phyloP scores from a whole-genome alignment of 208 protist species.

The Leishmania martiniquensis region DNA sequence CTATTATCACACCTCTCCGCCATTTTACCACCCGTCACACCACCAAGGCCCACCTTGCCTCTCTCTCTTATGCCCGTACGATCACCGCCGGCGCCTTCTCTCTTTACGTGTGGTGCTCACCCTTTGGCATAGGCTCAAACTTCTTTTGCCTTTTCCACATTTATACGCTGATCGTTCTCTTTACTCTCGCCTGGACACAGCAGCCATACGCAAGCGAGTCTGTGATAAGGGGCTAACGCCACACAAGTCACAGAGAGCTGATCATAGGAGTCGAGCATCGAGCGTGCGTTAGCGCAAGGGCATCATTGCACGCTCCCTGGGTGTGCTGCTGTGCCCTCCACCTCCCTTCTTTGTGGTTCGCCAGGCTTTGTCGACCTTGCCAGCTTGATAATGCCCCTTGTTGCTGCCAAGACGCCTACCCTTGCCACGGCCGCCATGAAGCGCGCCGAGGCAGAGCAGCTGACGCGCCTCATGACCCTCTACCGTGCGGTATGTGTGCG shows the following conservation, averaged over 20 bases:
- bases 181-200: background rate
- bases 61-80: background rate
- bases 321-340: background rate
- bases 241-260: background rate
- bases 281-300: background rate
- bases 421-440: conserved; percentile 22
- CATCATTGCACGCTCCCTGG: background rate
- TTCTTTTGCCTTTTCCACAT: no score
- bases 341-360: background rate
- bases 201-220: background rate
- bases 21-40: background rate
- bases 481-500: conserved; percentile 85
- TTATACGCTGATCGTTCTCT: background rate
- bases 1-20: no score
- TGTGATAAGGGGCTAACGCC: background rate
- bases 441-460: conserved; percentile 45
- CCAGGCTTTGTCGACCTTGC: background rate
- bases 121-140: background rate
- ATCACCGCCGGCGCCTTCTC: background rate
- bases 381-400: conserved; percentile 13
- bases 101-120: background rate
- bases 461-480: conserved; percentile 76
- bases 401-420: conserved; percentile 7
- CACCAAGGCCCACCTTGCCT: background rate
- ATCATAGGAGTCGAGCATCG: background rate